Evolutionary conservation across 139 green algal genomes (phyloP).

Genomic region (Chlorella sp.): DNA sequence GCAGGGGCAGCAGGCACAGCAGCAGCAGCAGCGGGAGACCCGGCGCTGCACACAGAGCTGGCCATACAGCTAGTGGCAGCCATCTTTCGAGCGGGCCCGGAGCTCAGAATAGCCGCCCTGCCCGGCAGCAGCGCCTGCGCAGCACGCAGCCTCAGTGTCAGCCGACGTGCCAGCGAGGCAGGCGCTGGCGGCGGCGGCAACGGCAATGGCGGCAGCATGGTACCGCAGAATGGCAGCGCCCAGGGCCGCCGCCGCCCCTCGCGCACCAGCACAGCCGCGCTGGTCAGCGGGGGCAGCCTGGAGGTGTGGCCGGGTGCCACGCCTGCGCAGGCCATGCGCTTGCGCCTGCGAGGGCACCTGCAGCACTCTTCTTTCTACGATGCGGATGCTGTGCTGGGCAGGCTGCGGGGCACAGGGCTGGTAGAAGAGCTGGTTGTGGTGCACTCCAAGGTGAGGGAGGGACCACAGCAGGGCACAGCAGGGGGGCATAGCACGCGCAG

Average conservation of each 20-base stretch:
- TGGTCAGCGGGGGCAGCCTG: slow-evolving; percentile 35
- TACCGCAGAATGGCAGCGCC: not conserved
- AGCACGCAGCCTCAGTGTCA: not conserved
- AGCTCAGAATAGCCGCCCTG: not conserved
- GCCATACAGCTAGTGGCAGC: slow-evolving; percentile 51
- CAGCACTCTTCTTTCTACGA: slow-evolving; percentile 64
- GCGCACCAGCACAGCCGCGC: slow-evolving; percentile 15
- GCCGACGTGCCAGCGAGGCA: not conserved
- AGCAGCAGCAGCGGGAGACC: not conserved
- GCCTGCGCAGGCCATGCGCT: slow-evolving; percentile 47
- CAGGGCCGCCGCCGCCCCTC: not conserved
- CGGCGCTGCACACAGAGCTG: slow-evolving; percentile 73
- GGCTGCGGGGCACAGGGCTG: slow-evolving; percentile 37
- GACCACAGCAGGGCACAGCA: not conserved
- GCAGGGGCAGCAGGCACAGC: not conserved
- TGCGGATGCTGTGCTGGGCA: slow-evolving; percentile 28
- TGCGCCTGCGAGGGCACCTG: slow-evolving; percentile 63
- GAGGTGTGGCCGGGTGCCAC: not conserved
- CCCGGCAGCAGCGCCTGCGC: not conserved
- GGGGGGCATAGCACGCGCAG: not conserved
- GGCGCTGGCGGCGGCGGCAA: not conserved
- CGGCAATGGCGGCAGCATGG: too few relatives aligned
- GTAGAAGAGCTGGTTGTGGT: slow-evolving; percentile 73
- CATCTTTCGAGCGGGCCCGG: not conserved
- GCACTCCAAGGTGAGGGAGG: slow-evolving; percentile 52